Conservation (phyloP, 73 alveolate genomes). For the Uronychia binucleata region DNA sequence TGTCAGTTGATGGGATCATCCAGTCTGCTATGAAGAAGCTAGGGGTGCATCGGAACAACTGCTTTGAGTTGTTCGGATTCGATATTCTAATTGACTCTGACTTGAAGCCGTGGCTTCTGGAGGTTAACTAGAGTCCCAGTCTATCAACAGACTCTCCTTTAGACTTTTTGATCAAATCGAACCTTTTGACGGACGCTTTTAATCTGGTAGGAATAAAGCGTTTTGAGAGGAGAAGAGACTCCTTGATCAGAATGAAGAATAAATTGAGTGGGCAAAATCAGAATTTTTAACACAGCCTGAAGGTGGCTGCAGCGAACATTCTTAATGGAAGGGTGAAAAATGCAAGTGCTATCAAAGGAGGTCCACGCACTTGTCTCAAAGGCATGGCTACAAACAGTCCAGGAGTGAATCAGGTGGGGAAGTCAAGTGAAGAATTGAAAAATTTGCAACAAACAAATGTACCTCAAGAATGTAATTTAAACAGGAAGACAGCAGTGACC, state of each 20-base stretch:
- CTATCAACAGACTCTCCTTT: conserved; percentile 82
- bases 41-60: conserved; percentile 66
- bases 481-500: too few species aligned
- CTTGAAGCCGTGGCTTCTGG: conserved; percentile 89
- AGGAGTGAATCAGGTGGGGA: too few species aligned
- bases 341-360: too few species aligned
- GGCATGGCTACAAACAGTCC: too few species aligned
- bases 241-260: conserved; percentile 29
- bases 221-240: conserved; percentile 62
- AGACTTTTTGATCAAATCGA: conserved; percentile 83
- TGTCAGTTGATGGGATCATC: conserved; percentile 38
- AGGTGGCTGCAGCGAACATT: too few species aligned
- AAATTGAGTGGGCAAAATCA: conserved; percentile 14
- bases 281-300: too few species aligned
- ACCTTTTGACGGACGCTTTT: conserved; percentile 76
- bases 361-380: too few species aligned
- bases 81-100: conserved; percentile 84
- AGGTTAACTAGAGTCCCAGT: conserved; percentile 85
- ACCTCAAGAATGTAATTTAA: too few species aligned
- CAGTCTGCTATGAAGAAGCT: conserved; percentile 54
- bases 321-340: too few species aligned
- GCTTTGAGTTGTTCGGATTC: conserved; percentile 86
- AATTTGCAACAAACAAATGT: too few species aligned
- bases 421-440: too few species aligned
- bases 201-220: conserved; percentile 73